Base-by-base conservation (phyloP, 2,329 filamentous ascomycete species). In the Biscogniauxia marginata region DNA sequence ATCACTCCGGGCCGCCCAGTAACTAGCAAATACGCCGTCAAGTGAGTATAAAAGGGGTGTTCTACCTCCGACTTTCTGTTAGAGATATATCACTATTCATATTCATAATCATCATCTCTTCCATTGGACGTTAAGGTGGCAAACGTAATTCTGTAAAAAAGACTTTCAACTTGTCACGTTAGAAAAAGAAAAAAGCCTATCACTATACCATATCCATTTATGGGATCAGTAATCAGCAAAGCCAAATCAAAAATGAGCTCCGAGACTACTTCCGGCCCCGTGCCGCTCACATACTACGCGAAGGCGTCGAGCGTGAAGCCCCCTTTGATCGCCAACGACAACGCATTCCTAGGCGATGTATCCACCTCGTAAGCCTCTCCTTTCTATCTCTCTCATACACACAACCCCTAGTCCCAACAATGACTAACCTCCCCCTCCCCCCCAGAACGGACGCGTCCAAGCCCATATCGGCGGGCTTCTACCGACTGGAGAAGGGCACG, bases 261-360 rank as follows among this genome's bases (percentile, higher is more conserved):
- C 6, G 50, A 56, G 8, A 18, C 50, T 6, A 44, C 24, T 16
- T 50, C 54, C 18, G 55, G 49, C 2, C 59, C 63, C 3, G 58
- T 65, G 45, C 24, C 63, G 1, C 57, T 66, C 57, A 50, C 55
- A 22, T 79, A 87, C 73, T 82, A 79, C 69, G 66, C 78, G 50
- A 77, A 84, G 66, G 84, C 84, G 0, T 84, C 87, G 68, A 78
- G 75, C 22, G 87, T 82, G 73, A 83, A 87, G 65, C 84, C 84
- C 3, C 85, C 85, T 5, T 78, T 87, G 49, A 84, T 89, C 58
- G 83, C 84, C 34, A 86, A 86, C 64, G 83, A 87, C 59, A 89
- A 89, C 66, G 85, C 85, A 24, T 89, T 78, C 68, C 78, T 89
- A 3, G 85, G 85, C 45, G 86, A 89, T 65, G 74, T 89, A 23